These are phyloP conservation scores for Zygoascus hellenicus DNA, from an alignment of 1,139 yeast species.

Conservation along the genomic window DNA sequence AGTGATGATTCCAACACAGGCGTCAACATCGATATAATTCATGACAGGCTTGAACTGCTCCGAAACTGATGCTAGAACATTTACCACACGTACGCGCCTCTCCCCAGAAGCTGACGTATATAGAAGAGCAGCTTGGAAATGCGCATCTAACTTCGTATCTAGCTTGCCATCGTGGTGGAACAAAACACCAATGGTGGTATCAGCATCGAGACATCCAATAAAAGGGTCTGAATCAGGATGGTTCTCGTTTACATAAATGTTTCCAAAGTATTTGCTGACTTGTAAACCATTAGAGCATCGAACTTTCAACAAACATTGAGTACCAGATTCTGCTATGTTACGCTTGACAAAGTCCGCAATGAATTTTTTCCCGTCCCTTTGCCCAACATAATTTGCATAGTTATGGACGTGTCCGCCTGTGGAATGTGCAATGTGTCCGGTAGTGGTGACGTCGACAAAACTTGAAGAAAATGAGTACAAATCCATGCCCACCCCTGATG, in stretches of 20 bases:
- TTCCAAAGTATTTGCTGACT: constrained; percentile 72
- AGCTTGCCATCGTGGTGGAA: constrained; percentile 75
- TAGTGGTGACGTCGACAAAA: constrained; percentile 67
- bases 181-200: constrained; percentile 65
- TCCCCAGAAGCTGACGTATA: constrained; percentile 74
- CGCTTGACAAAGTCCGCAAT: constrained; percentile 50
- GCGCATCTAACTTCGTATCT: constrained; percentile 68
- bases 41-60: constrained; percentile 69
- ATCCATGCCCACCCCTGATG: constrained; percentile 67
- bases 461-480: constrained; percentile 62
- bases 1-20: constrained; percentile 63
- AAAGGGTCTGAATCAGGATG: constrained; percentile 50
- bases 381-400: constrained; percentile 63
- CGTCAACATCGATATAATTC: constrained; percentile 80
- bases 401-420: constrained; percentile 69
- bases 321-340: constrained; percentile 44
- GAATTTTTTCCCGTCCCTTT: constrained; percentile 64
- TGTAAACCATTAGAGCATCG: constrained; percentile 89
- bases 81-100: constrained; percentile 79
- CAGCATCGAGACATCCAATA: constrained; percentile 60
- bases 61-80: constrained; percentile 75
- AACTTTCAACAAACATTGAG: constrained; percentile 76
- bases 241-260: constrained; percentile 31
- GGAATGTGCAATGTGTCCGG: constrained; percentile 57
- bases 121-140: constrained; percentile 84